phyloP scores from a whole-genome alignment of 768 basidiomycete genomes.

The Russula ochroleuca region DNA sequence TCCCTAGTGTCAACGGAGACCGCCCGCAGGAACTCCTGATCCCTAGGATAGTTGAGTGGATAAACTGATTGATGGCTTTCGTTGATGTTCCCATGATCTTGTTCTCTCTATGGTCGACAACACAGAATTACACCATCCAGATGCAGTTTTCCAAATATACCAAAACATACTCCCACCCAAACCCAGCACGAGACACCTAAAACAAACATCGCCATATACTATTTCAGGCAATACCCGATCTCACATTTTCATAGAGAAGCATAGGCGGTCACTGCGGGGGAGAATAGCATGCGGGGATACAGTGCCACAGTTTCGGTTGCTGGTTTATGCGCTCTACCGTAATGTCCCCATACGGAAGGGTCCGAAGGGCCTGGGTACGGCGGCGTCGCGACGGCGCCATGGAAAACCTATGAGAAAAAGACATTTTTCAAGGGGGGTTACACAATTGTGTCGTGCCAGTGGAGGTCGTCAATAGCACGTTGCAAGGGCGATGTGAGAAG shows the following conservation, averaged over 20 bases:
- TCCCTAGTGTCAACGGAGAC: background rate
- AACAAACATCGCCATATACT: background rate
- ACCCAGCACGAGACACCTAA: background rate
- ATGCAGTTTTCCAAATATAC: background rate
- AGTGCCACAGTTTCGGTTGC: background rate
- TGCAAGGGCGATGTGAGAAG: background rate
- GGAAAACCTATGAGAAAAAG: background rate
- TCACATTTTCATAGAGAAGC: too few relatives aligned
- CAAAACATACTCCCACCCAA: background rate
- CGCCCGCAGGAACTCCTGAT: background rate
- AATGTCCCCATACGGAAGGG: too few relatives aligned
- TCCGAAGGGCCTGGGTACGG: background rate
- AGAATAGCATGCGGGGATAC: background rate
- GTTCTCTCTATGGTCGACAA: background rate
- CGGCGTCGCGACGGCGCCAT: background rate
- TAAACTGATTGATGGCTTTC: background rate
- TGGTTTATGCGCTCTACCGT: background rate
- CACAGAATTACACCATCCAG: background rate
- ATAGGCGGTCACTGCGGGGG: background rate
- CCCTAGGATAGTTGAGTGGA: background rate
- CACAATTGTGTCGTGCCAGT: background rate
- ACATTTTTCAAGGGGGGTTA: background rate
- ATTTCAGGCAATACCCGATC: too few relatives aligned
- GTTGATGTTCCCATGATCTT: background rate
- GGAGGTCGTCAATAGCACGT: background rate